phyloP scores from a whole-genome alignment of 2,329 filamentous ascomycete genomes.

The Neofusicoccum umdonicola region DNA sequence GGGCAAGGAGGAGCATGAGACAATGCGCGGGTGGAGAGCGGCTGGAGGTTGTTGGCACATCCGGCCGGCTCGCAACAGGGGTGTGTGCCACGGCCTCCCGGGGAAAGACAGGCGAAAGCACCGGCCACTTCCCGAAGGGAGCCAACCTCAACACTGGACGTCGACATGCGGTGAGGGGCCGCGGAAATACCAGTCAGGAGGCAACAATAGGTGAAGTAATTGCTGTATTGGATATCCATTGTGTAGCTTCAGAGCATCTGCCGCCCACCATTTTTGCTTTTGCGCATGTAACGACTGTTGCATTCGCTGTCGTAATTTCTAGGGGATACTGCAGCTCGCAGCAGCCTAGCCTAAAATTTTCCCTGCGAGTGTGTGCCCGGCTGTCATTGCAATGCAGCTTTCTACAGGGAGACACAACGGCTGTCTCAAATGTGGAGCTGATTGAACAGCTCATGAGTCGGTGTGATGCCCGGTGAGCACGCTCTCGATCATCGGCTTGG shows the following conservation, averaged over 20 bases:
- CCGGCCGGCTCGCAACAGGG: not conserved
- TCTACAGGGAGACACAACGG: not conserved
- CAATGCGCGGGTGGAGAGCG: not conserved
- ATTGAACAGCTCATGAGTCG: not conserved
- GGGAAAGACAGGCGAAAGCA: not conserved
- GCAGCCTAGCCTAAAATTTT: not conserved
- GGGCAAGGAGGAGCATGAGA: not conserved
- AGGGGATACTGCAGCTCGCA: not conserved
- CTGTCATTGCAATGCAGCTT: not conserved
- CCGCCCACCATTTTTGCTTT: not conserved
- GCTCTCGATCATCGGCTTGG: not conserved
- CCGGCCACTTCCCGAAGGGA: not conserved
- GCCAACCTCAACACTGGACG: not conserved
- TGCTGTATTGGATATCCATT: not conserved
- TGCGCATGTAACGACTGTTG: not conserved
- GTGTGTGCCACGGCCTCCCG: not conserved
- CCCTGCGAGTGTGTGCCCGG: not conserved
- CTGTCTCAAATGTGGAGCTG: not conserved
- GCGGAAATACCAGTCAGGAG: not conserved
- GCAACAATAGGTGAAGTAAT: not conserved
- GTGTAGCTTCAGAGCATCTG: not conserved
- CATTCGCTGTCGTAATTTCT: too few relatives aligned
- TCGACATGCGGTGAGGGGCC: not conserved
- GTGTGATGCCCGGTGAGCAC: not conserved
- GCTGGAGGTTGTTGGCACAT: not conserved